A percentile compares a stretch with the other conserved stretches of the same genome.
Evolutionary conservation across 2,329 filamentous ascomycete species (phyloP).

Genomic region (Periconia digitata): DNA sequence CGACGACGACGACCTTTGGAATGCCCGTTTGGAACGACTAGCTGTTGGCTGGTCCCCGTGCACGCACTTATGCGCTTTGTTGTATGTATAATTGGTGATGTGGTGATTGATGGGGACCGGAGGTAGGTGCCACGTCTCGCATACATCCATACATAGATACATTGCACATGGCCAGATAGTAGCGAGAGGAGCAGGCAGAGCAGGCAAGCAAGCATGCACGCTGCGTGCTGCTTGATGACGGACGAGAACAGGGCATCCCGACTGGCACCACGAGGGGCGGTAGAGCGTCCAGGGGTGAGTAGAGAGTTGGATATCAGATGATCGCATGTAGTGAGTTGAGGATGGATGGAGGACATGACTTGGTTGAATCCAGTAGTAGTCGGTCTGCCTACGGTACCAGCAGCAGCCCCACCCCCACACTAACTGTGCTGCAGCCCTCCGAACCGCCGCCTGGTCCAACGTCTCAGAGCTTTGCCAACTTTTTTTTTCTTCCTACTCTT

Average conservation of each 20-base stretch:
- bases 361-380: no score
- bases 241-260: neutral
- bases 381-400: conserved; percentile 7
- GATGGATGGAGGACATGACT: neutral
- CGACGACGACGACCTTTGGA: no score
- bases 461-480: conserved; percentile 32
- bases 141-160: no score
- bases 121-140: conserved; percentile 39
- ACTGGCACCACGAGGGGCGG: conserved; percentile 35
- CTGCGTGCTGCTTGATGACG: neutral
- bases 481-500: conserved; percentile 14
- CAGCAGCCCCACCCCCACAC: conserved; percentile 40
- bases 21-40: no score
- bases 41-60: no score
- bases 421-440: conserved; percentile 21
- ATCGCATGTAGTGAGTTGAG: conserved; percentile 23
- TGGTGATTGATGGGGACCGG: conserved; percentile 31
- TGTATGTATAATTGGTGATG: conserved; percentile 19
- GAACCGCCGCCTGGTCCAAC: conserved; percentile 35
- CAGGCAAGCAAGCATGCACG: neutral
- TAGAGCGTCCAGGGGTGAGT: conserved; percentile 17
- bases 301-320: conserved; percentile 38
- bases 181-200: no score
- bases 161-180: no score
- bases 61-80: conserved; percentile 19